Evolutionary conservation across 108 stramenopile genomes (phyloP).

Genomic region (Cyclotella kingstonii): DNA sequence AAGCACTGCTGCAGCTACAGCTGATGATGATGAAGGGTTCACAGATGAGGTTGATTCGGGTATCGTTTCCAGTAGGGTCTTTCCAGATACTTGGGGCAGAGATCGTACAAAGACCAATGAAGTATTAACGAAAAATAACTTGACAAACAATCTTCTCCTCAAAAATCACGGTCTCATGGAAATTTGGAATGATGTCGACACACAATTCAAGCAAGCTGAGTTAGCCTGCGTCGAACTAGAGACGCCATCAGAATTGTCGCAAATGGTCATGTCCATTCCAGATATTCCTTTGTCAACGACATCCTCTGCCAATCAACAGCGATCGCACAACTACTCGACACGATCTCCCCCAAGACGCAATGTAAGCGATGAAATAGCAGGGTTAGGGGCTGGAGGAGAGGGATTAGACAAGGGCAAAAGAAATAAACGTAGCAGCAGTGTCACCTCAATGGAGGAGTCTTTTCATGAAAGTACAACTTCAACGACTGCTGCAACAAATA

Average conservation of each 20-base stretch:
- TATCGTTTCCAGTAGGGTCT: background rate
- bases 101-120: background rate
- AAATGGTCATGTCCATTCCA: conserved; percentile 25
- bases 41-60: conserved; percentile 3
- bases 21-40: background rate
- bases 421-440: conserved; percentile 37
- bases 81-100: no score
- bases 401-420: conserved; percentile 7
- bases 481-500: no score
- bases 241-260: conserved; percentile 30
- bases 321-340: conserved; percentile 11
- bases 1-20: background rate
- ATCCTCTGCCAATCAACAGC: conserved; percentile 2
- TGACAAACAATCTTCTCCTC: no score
- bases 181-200: conserved; percentile 53
- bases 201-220: conserved; percentile 44
- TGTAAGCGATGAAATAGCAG: conserved; percentile 3
- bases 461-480: no score
- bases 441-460: conserved; percentile 19
- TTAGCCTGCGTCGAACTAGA: conserved; percentile 43
- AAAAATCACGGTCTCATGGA: conserved; percentile 28
- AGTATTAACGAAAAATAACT: background rate
- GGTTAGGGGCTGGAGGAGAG: background rate
- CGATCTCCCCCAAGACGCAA: conserved; percentile 16
- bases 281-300: conserved; percentile 4